These are phyloP conservation scores for Sordaria brevicollis DNA, from an alignment of 495 filamentous ascomycete species.

Conservation along the genomic window DNA sequence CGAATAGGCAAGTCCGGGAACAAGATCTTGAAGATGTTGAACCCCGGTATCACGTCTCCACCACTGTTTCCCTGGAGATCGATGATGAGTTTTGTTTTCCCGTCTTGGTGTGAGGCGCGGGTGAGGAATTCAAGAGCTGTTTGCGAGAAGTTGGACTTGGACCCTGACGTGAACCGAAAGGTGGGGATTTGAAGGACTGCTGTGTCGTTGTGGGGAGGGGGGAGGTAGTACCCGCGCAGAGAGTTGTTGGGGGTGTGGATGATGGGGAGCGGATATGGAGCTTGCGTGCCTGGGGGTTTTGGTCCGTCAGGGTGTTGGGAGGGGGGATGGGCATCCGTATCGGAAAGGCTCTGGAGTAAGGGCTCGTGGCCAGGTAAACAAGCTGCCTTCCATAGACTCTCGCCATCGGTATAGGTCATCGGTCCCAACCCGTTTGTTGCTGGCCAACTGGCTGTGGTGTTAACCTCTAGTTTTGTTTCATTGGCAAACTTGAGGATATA, in stretches of 20 bases:
- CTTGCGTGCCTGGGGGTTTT: not conserved
- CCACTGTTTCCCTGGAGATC: not conserved
- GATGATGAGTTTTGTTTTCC: not conserved
- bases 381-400: not conserved
- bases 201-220: not conserved
- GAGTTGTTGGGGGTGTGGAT: not conserved
- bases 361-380: not conserved
- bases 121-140: not conserved
- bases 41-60: not conserved
- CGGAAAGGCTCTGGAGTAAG: not conserved
- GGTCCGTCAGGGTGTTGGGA: not conserved
- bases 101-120: not conserved
- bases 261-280: not conserved
- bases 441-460: conserved; percentile 1
- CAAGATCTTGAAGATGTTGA: not conserved
- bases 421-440: not conserved
- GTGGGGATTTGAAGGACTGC: not conserved
- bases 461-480: not conserved
- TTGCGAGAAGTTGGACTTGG: not conserved
- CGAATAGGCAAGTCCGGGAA: not conserved
- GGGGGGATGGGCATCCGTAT: no score
- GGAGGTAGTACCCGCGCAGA: not conserved
- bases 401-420: not conserved
- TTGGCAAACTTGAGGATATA: conserved; percentile 4
- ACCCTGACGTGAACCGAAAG: not conserved